phyloP scores from a whole-genome alignment of 2,329 filamentous ascomycete genomes.

The Dactylellina parvicollis region DNA sequence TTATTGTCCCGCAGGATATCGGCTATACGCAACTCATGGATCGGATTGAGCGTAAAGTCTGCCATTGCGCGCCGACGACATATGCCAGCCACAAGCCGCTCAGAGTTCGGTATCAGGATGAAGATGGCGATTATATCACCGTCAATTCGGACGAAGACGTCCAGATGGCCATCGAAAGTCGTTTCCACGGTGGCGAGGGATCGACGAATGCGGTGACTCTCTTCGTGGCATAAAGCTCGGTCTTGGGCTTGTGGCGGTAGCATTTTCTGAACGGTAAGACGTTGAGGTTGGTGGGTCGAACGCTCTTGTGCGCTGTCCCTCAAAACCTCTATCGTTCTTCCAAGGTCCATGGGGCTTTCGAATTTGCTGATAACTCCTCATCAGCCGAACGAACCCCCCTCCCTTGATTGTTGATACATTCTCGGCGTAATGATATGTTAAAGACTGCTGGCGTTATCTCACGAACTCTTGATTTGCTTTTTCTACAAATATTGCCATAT shows the following conservation, averaged over 20 bases:
- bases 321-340: background rate
- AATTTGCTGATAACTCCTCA: background rate
- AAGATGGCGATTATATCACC: constrained; percentile 90
- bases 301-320: background rate
- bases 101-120: constrained; percentile 88
- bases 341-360: background rate
- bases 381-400: background rate
- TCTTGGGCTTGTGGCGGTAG: background rate
- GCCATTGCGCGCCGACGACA: constrained; percentile 79
- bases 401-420: background rate
- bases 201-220: constrained; percentile 47
- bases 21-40: constrained; percentile 92
- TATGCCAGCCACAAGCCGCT: constrained; percentile 75
- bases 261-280: background rate
- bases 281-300: background rate
- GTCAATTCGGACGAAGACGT: constrained; percentile 97
- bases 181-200: constrained; percentile 48
- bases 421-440: constrained; percentile 21
- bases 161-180: constrained; percentile 78
- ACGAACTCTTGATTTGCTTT: background rate
- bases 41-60: constrained; percentile 91
- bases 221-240: constrained; percentile 29
- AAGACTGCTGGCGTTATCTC: constrained; percentile 35
- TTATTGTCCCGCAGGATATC: constrained; percentile 97
- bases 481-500: background rate